These are phyloP conservation scores for Globisporangium barbulae DNA, from an alignment of 352 stramenopile species.

Conservation along the genomic window DNA sequence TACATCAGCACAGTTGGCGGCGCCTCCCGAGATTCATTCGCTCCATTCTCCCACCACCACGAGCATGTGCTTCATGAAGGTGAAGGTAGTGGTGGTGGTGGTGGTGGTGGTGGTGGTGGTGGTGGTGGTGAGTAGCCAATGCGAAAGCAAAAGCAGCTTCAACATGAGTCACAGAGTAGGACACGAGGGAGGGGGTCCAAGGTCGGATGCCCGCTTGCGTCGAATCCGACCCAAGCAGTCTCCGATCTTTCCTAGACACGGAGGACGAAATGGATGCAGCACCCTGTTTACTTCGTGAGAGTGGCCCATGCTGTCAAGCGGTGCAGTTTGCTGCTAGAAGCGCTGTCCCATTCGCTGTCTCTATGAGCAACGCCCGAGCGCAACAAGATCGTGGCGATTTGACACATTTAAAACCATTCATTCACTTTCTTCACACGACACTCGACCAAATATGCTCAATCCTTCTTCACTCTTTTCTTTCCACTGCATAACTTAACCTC, in stretches of 20 bases:
- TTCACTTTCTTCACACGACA: background rate
- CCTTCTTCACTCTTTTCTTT: background rate
- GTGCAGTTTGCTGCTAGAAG: background rate
- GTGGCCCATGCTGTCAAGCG: background rate
- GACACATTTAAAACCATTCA: background rate
- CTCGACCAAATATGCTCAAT: background rate
- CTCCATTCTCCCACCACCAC: background rate
- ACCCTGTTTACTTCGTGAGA: background rate
- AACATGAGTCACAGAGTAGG: background rate
- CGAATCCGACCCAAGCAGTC: background rate
- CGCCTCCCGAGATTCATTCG: too few relatives aligned
- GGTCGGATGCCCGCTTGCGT: background rate
- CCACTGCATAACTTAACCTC: conserved; percentile 3
- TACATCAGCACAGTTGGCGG: background rate
- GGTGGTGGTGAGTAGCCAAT: background rate
- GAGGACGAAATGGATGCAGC: background rate
- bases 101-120: too few relatives aligned
- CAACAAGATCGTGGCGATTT: background rate
- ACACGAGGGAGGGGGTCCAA: background rate
- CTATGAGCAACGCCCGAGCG: background rate
- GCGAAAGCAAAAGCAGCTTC: background rate
- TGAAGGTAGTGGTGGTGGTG: too few relatives aligned
- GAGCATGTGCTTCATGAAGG: background rate
- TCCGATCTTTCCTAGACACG: background rate
- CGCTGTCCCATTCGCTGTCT: background rate